A percentile compares a stretch with the other conserved stretches of the same genome.
These are phyloP conservation scores for Pythium chondricola DNA, from an alignment of 352 stramenopile species.

Conservation along the genomic window DNA sequence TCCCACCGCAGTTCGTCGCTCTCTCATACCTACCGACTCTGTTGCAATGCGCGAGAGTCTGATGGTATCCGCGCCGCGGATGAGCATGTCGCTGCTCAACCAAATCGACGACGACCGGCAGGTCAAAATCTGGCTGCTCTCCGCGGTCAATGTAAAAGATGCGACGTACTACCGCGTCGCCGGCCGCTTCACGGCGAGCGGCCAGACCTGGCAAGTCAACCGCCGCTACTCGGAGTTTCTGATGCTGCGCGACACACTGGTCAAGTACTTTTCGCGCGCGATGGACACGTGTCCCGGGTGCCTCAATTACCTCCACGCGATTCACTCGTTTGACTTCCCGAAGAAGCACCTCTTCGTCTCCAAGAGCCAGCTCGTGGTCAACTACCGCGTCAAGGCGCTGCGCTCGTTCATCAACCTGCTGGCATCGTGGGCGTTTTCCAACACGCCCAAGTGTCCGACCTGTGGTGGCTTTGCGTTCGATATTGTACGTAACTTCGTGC, in stretches of 20 bases:
- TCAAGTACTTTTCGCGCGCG: conserved; percentile 70
- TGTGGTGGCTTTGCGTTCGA: conserved; percentile 79
- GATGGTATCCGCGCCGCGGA: conserved; percentile 18
- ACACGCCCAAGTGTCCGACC: conserved; percentile 76
- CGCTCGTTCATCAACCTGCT: conserved; percentile 81
- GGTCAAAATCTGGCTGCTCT: conserved; percentile 68
- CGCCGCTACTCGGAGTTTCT: conserved; percentile 85
- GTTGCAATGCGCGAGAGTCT: conserved; percentile 28
- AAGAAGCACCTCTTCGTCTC: conserved; percentile 86
- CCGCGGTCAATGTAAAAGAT: conserved; percentile 38
- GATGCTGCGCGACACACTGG: conserved; percentile 57
- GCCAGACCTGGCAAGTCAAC: conserved; percentile 76
- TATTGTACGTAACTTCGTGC: conserved; percentile 71
- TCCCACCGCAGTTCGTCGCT: too few species aligned
- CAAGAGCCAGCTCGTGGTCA: conserved; percentile 62
- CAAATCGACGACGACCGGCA: conserved; percentile 33
- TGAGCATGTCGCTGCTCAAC: conserved; percentile 59
- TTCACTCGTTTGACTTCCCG: conserved; percentile 77
- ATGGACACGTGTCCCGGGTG: conserved; percentile 75
- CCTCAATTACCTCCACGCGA: conserved; percentile 69
- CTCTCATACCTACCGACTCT: too few species aligned
- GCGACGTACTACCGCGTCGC: conserved; percentile 66
- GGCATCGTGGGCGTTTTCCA: conserved; percentile 77
- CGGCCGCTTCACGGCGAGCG: conserved; percentile 52
- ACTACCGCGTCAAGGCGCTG: conserved; percentile 80